Percentiles rank a stretch among this genome's conserved stretches.
Evolutionary conservation across 257 asterid species (phyloP).

Genomic region (Solanum arcanum): DNA sequence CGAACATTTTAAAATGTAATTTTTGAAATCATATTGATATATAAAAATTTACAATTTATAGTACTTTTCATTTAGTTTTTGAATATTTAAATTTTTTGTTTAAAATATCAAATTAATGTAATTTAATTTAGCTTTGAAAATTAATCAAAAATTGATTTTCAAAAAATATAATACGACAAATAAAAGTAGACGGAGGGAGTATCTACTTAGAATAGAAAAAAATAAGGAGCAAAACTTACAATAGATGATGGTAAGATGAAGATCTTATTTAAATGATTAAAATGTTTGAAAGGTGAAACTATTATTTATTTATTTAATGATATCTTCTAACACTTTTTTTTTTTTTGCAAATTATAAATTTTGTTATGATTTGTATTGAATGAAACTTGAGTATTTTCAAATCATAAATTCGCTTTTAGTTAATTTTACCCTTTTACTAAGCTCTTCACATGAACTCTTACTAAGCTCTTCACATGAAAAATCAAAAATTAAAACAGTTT

Average conservation of each 20-base stretch:
- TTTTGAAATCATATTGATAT: no score
- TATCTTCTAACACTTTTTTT: background rate
- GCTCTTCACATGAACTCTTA: background rate
- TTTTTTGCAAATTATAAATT: background rate
- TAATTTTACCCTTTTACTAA: background rate
- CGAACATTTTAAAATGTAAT: no score
- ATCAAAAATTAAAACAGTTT: no score
- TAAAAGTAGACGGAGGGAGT: no score
- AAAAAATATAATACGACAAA: no score
- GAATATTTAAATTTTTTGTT: no score
- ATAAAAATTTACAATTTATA: no score
- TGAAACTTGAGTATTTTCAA: background rate
- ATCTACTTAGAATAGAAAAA: background rate
- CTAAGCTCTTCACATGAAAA: background rate
- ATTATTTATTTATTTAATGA: background rate
- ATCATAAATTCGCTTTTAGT: background rate
- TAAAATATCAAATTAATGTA: no score
- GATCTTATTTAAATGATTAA: background rate
- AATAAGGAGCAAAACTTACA: background rate
- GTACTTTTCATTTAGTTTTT: no score
- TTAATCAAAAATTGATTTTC: no score
- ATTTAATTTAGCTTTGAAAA: no score
- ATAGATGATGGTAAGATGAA: background rate
- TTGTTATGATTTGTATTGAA: background rate
- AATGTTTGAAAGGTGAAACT: background rate